Evolutionary conservation across 495 filamentous ascomycete species (phyloP).

Genomic region (Penicillium macrosclerotiorum): DNA sequence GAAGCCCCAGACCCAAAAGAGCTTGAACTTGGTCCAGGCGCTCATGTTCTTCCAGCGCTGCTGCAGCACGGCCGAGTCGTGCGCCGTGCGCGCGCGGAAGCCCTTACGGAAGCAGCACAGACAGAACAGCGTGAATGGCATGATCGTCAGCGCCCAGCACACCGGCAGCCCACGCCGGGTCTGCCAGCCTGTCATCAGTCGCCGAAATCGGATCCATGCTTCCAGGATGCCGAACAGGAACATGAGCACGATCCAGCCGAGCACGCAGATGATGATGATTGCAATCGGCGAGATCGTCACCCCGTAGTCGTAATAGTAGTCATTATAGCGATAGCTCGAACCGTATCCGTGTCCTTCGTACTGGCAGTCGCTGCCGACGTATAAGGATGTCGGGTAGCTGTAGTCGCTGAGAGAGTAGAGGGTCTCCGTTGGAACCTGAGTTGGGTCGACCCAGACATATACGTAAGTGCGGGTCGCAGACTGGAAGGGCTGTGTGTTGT

Average conservation of each 20-base stretch:
- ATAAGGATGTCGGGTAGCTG: conserved; percentile 18
- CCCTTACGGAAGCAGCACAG: conserved; percentile 40
- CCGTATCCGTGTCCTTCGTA: conserved; percentile 10
- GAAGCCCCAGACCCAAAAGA: conserved; percentile 54
- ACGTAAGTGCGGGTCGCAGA: conserved; percentile 29
- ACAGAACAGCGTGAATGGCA: conserved; percentile 38
- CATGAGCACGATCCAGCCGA: conserved; percentile 40
- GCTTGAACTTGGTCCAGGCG: conserved; percentile 32
- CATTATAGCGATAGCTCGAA: conserved; percentile 11
- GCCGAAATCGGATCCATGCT: conserved; percentile 49
- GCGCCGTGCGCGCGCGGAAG: conserved; percentile 33
- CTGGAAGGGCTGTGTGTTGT: conserved; percentile 22
- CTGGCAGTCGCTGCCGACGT: conserved; percentile 16
- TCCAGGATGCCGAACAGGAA: conserved; percentile 50
- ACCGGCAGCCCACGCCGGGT: conserved; percentile 48
- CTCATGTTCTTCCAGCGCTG: conserved; percentile 43
- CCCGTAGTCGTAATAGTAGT: conserved; percentile 13
- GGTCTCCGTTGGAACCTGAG: conserved; percentile 24
- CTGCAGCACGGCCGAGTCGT: conserved; percentile 40
- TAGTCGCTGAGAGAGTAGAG: conserved; percentile 23
- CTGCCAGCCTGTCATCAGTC: conserved; percentile 49
- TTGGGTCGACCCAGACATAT: conserved; percentile 31
- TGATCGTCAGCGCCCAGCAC: conserved; percentile 38
- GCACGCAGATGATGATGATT: conserved; percentile 35
- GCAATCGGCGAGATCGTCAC: conserved; percentile 29